Evolutionary conservation across 2,329 filamentous ascomycete genomes (phyloP), one percentile per base, ranked within the genome.

Genomic region (Herpotrichia juniperi): DNA sequence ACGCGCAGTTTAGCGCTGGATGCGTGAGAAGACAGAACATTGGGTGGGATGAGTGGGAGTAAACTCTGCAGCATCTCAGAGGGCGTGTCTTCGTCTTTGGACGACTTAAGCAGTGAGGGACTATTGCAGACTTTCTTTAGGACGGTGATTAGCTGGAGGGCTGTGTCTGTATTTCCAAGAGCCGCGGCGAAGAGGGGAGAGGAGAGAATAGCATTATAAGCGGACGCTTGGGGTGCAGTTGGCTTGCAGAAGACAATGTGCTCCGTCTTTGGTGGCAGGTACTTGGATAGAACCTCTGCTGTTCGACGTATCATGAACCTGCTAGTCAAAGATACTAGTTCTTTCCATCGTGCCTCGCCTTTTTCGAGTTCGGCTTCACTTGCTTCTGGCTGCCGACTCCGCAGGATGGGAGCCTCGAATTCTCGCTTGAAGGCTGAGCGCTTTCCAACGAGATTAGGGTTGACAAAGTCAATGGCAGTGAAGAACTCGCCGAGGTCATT

Each of bases 51-150:
- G 7, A 78, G 78, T 8, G 81, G 77, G 9, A 87, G 58, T 5
- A 76, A 56, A 3, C 58, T 59, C 32, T 69, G 76, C 10, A 75
- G 71, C 26, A 76, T 79, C 42, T 80, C 77, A 28, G 75, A 81
- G 2, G 78, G 75, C 1, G 72, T 71, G 30, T 81, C 76, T 31
- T 82, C 77, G 24, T 78, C 76, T 35, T 77, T 76, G 51, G 81
- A 82, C 2, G 78, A 73, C 35, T 79, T 79, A 7, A 91, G 76
- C 9, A 90, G 73, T 0, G 81, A 83, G 1, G 87, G 87, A 57
- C 86, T 87, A 67, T 90, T 90, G 77, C 88, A 90, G 16, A 89
- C 79, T 68, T 90, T 90, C 74, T 90, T 90, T 16, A 91, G 75
- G 16, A 90, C 79, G 14, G 84, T 90, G 63, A 90, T 90, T 12